Percentiles rank a stretch among this genome's conserved stretches.
These are phyloP conservation scores for Colletotrichum sp. DNA, from an alignment of 2,329 filamentous ascomycete species.

Conservation along the genomic window DNA sequence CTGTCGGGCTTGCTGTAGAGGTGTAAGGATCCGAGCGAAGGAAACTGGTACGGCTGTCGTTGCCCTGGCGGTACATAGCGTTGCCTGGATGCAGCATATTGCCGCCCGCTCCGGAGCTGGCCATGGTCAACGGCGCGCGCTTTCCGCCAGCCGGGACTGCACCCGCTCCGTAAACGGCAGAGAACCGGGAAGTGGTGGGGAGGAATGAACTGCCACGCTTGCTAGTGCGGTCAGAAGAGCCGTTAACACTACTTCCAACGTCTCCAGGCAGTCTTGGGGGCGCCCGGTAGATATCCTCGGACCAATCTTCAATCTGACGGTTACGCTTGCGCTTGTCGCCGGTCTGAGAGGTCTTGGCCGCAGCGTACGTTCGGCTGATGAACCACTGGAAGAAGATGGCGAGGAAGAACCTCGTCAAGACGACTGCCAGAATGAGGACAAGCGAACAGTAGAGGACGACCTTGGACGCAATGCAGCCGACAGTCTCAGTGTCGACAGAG, in stretches of 20 bases:
- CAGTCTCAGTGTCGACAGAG: constrained; percentile 91
- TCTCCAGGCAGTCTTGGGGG: constrained; percentile 82
- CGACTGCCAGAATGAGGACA: constrained; percentile 89
- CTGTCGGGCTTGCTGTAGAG: constrained; percentile 59
- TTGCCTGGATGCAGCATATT: constrained; percentile 70
- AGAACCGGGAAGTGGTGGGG: constrained; percentile 93
- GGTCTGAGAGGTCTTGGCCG: constrained; percentile 82
- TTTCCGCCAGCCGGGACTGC: constrained; percentile 49
- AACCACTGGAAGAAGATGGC: constrained; percentile 97
- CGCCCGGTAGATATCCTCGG: constrained; percentile 94
- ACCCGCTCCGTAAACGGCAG: constrained; percentile 84
- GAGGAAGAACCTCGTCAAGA: constrained; percentile 83
- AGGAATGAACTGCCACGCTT: constrained; percentile 86
- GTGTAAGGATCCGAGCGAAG: constrained; percentile 63
- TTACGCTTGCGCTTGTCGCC: constrained; percentile 84
- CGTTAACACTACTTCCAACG: constrained; percentile 66
- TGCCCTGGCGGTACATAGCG: constrained; percentile 72
- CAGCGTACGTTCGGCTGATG: constrained; percentile 83
- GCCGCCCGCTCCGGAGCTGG: constrained; percentile 80
- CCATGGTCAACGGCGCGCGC: constrained; percentile 87
- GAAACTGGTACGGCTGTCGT: constrained; percentile 70
- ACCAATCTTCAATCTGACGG: constrained; percentile 97
- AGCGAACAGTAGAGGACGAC: constrained; percentile 95
- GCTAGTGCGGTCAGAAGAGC: constrained; percentile 71
- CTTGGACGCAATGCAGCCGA: constrained; percentile 96